A percentile compares a stretch with the other conserved stretches of the same genome.
Evolutionary conservation across 169 alveolate species (phyloP).

Genomic region (Perkinsus olseni): DNA sequence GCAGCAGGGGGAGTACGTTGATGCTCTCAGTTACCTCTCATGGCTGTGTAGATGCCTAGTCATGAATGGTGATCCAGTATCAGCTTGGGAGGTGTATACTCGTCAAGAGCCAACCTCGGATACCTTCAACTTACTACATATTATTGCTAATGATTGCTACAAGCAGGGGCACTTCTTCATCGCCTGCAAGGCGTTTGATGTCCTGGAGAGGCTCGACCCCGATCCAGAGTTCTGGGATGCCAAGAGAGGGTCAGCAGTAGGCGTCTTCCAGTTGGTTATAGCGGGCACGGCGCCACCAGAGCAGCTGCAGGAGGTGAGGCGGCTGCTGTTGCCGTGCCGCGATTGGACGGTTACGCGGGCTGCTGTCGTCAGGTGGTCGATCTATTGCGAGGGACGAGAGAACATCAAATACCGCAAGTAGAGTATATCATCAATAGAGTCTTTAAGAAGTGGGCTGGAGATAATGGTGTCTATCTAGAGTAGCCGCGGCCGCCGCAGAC

Average conservation of each 20-base stretch:
- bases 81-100: conserved; percentile 72
- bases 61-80: conserved; percentile 63
- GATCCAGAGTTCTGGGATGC: conserved; percentile 71
- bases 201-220: conserved; percentile 71
- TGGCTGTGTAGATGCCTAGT: conserved; percentile 66
- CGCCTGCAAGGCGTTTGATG: conserved; percentile 75
- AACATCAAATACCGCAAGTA: conserved; percentile 47
- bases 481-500: not conserved
- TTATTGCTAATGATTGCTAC: conserved; percentile 79
- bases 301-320: not conserved
- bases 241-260: conserved; percentile 69
- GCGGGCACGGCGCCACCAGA: conserved; percentile 38
- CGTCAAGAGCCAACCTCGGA: conserved; percentile 71
- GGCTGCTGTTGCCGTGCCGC: not conserved
- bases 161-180: conserved; percentile 77
- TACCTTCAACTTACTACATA: conserved; percentile 53
- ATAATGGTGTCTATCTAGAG: not conserved
- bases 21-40: conserved; percentile 19
- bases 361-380: conserved; percentile 52
- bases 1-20: not conserved
- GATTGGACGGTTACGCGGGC: not conserved
- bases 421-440: conserved; percentile 51
- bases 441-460: conserved; percentile 62
- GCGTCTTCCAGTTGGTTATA: conserved; percentile 59
- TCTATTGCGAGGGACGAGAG: conserved; percentile 50